Evolutionary conservation across 2,329 filamentous ascomycete species (phyloP).

Genomic region (Penicillium brevicompactum): DNA sequence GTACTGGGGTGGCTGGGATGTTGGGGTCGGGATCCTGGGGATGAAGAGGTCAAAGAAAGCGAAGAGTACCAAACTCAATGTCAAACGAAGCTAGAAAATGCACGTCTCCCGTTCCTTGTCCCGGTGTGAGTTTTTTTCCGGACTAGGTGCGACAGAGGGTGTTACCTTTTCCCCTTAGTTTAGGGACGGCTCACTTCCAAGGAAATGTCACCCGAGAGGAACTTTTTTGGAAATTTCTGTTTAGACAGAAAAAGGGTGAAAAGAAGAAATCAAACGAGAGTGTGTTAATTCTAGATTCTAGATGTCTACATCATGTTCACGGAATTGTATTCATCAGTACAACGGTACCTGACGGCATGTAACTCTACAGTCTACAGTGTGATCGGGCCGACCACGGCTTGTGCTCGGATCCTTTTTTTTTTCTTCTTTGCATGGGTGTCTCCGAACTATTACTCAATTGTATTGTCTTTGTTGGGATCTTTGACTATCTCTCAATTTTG

Average conservation of each 20-base stretch:
- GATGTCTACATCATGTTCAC: not conserved
- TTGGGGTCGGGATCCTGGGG: constrained; percentile 2
- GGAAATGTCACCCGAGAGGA: constrained; percentile 1
- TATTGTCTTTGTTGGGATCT: too few species aligned
- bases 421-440: not conserved
- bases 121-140: constrained; percentile 9
- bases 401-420: not conserved
- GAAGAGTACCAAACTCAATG: not conserved
- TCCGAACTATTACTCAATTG: not conserved
- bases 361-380: not conserved
- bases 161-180: constrained; percentile 1
- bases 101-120: constrained; percentile 2
- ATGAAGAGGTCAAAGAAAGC: not conserved
- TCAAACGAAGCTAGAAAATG: not conserved
- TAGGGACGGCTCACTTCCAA: not conserved
- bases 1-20: constrained; percentile 3
- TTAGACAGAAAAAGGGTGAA: not conserved
- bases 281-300: not conserved
- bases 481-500: too few species aligned
- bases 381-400: not conserved
- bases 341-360: not conserved
- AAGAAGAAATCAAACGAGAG: not conserved
- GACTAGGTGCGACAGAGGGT: constrained; percentile 1
- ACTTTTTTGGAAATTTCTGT: not conserved
- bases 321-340: not conserved